phyloP scores from a whole-genome alignment of 768 basidiomycete species.

The Mycena kentingensis region DNA sequence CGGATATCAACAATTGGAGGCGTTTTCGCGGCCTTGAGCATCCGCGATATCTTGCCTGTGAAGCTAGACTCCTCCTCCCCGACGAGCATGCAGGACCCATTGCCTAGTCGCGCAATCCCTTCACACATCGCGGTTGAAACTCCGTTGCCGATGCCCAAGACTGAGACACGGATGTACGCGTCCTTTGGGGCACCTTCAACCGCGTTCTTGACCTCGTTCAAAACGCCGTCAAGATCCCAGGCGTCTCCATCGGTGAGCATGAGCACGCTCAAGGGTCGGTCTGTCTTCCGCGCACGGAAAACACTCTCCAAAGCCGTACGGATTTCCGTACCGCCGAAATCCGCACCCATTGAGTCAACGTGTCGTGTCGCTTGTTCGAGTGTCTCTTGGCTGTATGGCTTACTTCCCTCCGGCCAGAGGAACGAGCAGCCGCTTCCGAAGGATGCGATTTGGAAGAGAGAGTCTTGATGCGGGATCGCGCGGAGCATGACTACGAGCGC shows the following conservation, averaged over 20 bases:
- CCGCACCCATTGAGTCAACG: slow-evolving; percentile 33
- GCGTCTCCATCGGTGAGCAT: slow-evolving; percentile 49
- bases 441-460: slow-evolving; percentile 45
- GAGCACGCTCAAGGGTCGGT: slow-evolving; percentile 42
- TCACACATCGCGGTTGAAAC: slow-evolving; percentile 45
- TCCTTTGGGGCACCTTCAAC: slow-evolving; percentile 24
- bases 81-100: slow-evolving; percentile 43
- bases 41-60: slow-evolving; percentile 38
- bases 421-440: slow-evolving; percentile 32
- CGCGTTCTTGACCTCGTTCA: slow-evolving; percentile 18
- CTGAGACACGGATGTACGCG: slow-evolving; percentile 42
- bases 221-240: slow-evolving; percentile 17
- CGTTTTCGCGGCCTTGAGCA: slow-evolving; percentile 43
- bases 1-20: slow-evolving; percentile 37
- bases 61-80: slow-evolving; percentile 35
- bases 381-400: slow-evolving; percentile 24
- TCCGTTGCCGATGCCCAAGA: slow-evolving; percentile 45
- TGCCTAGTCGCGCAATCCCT: slow-evolving; percentile 42
- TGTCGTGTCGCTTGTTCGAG: slow-evolving; percentile 32
- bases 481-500: slow-evolving; percentile 43
- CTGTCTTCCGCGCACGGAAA: slow-evolving; percentile 29
- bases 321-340: slow-evolving; percentile 46
- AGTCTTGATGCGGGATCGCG: slow-evolving; percentile 36
- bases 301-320: slow-evolving; percentile 32
- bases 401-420: slow-evolving; percentile 35